Evolutionary conservation across 1,284 basidiomycete species (phyloP), one percentile per base, ranked within the genome.

Genomic region (Wallemia mellicola): DNA sequence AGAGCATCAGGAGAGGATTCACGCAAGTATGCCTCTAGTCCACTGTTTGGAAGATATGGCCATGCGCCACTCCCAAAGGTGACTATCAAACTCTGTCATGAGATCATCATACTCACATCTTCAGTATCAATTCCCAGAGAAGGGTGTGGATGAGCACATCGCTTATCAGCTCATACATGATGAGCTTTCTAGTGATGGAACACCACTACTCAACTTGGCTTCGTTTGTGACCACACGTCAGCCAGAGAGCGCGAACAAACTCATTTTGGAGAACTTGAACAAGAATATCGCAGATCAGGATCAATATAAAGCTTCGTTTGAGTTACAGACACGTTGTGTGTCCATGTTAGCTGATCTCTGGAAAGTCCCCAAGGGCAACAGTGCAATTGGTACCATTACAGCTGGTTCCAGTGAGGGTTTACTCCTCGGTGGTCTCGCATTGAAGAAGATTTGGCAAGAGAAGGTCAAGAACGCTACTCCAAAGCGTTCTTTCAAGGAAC

Each of bases 381-480:
- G 81, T 60, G 83, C 86, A 0, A 79, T 89, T 60, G 87, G 87
- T 5, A 92, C 89, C 0, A 88, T 91, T 0, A 94, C 89, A 1
- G 92, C 89, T 0, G 91, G 91, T 5, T 88, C 85, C 17, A 27
- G 1, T 56, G 88, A 94, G 70, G 89, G 86, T 1, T 86, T 91
- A 65, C 86, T 89, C 71, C 81, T 94, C 5, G 89, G 86, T 19
- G 89, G 88, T 55, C 77, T 96, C 24, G 86, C 91, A 19, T 84
- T 95, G 79, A 96, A 96, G 73, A 83, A 82, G 66, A 76, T 81
- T 58, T 95, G 91, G 91, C 89, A 95, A 70, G 80, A 79, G 63
- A 81, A 78, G 67, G 81, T 83, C 28, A 7, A 7, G 17, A 30
- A 30, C 17, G 17, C 28, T 7, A 30, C 28, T 7, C 28, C 28